Conservation (phyloP, 2,329 filamentous ascomycete genomes). For the Neofusicoccum sp. region DNA sequence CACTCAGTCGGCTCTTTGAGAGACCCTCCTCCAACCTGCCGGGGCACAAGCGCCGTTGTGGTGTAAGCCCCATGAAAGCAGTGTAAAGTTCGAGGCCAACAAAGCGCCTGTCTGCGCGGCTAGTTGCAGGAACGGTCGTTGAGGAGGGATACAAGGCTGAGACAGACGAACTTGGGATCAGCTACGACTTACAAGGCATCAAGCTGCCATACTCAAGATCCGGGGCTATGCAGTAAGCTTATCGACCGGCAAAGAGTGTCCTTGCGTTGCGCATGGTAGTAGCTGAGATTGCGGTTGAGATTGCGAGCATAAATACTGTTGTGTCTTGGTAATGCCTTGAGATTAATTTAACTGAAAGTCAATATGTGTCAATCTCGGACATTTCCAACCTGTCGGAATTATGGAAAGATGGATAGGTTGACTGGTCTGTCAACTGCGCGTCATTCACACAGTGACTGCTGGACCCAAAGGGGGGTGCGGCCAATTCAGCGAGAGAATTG, state of each 20-base stretch:
- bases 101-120: neutral
- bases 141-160: neutral
- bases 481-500: neutral
- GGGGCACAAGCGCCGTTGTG: conserved; percentile 3
- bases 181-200: neutral
- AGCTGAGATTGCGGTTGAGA: too few species aligned
- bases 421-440: neutral
- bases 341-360: neutral
- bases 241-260: too few species aligned
- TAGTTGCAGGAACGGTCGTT: neutral
- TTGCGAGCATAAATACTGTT: too few species aligned
- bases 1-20: neutral
- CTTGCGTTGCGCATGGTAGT: too few species aligned
- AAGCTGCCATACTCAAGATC: too few species aligned
- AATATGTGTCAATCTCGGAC: too few species aligned
- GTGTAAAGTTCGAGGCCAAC: neutral
- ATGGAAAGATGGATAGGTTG: too few species aligned
- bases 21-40: neutral
- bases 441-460: neutral
- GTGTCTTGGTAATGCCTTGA: neutral
- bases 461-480: neutral
- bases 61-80: conserved; percentile 1
- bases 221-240: too few species aligned
- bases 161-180: neutral
- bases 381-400: too few species aligned